These are phyloP conservation scores for Eragrostis nindensis DNA, from an alignment of 176 grass and related monocot species.

Conservation along the genomic window DNA sequence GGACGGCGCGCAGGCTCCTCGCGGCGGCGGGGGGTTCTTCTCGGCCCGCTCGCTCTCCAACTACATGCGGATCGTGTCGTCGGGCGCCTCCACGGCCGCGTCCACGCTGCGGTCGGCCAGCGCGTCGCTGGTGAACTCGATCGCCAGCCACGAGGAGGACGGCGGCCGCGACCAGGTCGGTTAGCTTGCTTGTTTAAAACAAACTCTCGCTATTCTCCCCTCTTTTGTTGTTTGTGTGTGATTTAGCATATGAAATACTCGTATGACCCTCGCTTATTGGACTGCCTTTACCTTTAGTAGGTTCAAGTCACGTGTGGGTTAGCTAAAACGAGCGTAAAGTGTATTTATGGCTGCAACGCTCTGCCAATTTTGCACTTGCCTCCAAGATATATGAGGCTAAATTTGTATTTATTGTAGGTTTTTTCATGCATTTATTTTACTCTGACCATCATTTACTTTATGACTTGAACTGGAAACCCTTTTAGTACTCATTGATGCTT, in stretches of 20 bases:
- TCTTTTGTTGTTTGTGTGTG: not conserved
- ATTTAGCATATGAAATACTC: not conserved
- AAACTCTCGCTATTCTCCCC: not conserved
- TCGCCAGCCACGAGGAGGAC: constrained; percentile 68
- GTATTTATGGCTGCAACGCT: constrained; percentile 20
- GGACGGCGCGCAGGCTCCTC: constrained; percentile 67
- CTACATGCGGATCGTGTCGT: constrained; percentile 91
- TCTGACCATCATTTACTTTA: not conserved
- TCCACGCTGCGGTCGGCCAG: constrained; percentile 71
- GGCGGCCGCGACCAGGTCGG: constrained; percentile 68
- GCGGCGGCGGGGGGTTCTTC: constrained; percentile 59
- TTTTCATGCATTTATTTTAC: constrained; percentile 39
- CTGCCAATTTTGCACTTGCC: constrained; percentile 14
- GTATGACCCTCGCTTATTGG: constrained; percentile 22
- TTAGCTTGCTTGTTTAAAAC: not conserved
- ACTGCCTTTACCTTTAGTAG: constrained; percentile 36
- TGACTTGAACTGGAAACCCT: not conserved
- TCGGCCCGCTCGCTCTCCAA: constrained; percentile 70
- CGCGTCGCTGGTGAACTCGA: constrained; percentile 71
- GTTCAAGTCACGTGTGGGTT: constrained; percentile 50
- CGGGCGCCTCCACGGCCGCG: constrained; percentile 83
- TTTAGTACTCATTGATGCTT: constrained; percentile 2
- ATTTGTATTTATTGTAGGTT: constrained; percentile 19
- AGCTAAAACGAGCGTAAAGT: constrained; percentile 35
- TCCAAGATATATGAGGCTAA: not conserved